Evolutionary conservation across 257 asterid genomes (phyloP).

Genomic region (Solanum paucissectum): DNA sequence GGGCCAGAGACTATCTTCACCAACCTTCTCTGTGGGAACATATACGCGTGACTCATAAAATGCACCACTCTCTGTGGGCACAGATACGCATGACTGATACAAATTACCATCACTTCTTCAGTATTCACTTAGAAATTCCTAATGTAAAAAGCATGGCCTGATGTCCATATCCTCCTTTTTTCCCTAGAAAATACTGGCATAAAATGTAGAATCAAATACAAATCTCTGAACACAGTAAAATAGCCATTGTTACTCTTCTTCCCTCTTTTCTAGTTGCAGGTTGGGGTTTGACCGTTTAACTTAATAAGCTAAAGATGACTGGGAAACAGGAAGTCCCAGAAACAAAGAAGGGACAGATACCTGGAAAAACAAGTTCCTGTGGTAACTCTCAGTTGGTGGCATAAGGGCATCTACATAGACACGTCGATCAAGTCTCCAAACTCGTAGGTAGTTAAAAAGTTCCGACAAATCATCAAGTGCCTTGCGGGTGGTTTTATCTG

Average conservation of each 20-base stretch:
- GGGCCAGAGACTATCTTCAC: background rate
- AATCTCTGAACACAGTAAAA: background rate
- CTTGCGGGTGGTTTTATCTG: constrained; percentile 76
- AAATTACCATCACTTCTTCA: background rate
- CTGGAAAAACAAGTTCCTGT: constrained; percentile 86
- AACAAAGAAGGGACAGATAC: constrained; percentile 19
- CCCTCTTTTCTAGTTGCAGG: background rate
- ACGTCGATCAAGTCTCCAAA: constrained; percentile 62
- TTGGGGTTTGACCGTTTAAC: background rate
- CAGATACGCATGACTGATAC: background rate
- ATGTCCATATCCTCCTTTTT: background rate
- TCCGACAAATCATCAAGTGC: constrained; percentile 91
- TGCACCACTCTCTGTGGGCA: background rate
- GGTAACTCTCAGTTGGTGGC: constrained; percentile 89
- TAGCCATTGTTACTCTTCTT: background rate
- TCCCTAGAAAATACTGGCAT: background rate
- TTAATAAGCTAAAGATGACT: background rate
- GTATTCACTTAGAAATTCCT: background rate
- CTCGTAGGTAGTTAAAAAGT: constrained; percentile 65
- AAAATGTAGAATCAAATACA: background rate
- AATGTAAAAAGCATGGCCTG: background rate
- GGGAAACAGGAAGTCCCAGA: background rate
- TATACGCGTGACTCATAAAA: background rate
- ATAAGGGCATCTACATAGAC: constrained; percentile 78
- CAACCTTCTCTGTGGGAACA: background rate